Evolutionary conservation across 2,329 filamentous ascomycete species (phyloP), one percentile per base, ranked within the genome.

Genomic region (Aspergillus fumigatiaffinis): DNA sequence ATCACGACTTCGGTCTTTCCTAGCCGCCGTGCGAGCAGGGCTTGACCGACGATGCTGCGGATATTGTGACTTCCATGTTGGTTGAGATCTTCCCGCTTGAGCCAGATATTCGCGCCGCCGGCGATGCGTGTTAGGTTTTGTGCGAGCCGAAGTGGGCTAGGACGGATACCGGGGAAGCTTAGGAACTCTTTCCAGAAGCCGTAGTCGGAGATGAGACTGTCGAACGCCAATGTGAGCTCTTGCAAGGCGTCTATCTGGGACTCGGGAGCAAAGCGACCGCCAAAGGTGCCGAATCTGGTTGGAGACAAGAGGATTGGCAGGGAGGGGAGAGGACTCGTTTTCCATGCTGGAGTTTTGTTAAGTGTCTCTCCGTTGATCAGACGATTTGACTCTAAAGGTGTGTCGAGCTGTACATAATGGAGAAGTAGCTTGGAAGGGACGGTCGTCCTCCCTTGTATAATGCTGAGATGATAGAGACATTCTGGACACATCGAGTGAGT

Each of bases 1-100:
- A 92, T 92, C 66, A 97, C 97, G 68, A 97, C 96, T 74, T 91
- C 89, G 3, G 87, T 96, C 84, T 97, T 97, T 52, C 92, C 92
- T 49, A 97, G 77, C 60, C 90, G 82, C 66, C 83, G 83, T 1
- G 92, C 93, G 21, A 97, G 79, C 14, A 97, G 83, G 50, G 96
- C 85, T 74, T 97, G 92, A 17, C 64, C 64, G 54, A 63, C 51
- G 38, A 66, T 62, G 32, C 66, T 67, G 50, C 64, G 63, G 41
- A 60, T 53, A 28, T 66, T 65, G 57, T 67, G 65, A 50, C 57
- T 66, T 23, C 66, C 65, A 20, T 67, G 65, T 26, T 63, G 63
- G 10, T 60, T 65, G 7, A 56, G 56, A 41, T 68, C 66, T 47
- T 68, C 65, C 9, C 66, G 59, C 53, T 68, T 68, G 9, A 68